Evolutionary conservation across 2,329 filamentous ascomycete genomes (phyloP).

Genomic region (Zymoseptoria brevis): DNA sequence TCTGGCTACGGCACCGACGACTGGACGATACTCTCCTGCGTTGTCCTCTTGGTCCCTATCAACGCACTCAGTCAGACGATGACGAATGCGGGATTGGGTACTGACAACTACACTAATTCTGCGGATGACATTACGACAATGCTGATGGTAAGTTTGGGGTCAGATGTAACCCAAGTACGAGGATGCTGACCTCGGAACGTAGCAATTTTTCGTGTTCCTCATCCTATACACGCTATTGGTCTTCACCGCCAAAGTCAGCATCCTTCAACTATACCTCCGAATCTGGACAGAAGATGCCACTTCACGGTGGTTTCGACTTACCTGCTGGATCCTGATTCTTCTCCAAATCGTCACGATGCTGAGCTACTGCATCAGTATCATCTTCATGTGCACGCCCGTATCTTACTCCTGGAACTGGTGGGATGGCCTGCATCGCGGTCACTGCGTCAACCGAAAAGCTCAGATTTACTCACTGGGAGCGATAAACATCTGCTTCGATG

Average conservation of each 20-base stretch:
- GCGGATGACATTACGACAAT: constrained; percentile 12
- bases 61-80: constrained; percentile 12
- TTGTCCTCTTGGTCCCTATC: constrained; percentile 10
- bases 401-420: constrained; percentile 11
- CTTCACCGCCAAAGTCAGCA: constrained; percentile 14
- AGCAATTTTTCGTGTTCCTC: constrained; percentile 16
- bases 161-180: not conserved
- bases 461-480: constrained; percentile 14
- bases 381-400: constrained; percentile 12
- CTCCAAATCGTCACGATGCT: constrained; percentile 11
- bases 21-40: constrained; percentile 13
- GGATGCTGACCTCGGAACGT: not conserved
- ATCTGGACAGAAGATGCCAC: constrained; percentile 15
- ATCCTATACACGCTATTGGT: constrained; percentile 15
- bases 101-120: constrained; percentile 12
- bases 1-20: constrained; percentile 16
- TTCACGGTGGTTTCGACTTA: constrained; percentile 13
- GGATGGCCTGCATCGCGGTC: constrained; percentile 13
- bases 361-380: constrained; percentile 11
- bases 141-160: constrained; percentile 5
- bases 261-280: constrained; percentile 15
- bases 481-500: constrained; percentile 17
- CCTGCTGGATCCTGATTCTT: constrained; percentile 11
- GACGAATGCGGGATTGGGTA: constrained; percentile 13
- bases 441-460: constrained; percentile 11